Evolutionary conservation across 345 rosid species (phyloP).

Genomic region (Lepidium sativum): DNA sequence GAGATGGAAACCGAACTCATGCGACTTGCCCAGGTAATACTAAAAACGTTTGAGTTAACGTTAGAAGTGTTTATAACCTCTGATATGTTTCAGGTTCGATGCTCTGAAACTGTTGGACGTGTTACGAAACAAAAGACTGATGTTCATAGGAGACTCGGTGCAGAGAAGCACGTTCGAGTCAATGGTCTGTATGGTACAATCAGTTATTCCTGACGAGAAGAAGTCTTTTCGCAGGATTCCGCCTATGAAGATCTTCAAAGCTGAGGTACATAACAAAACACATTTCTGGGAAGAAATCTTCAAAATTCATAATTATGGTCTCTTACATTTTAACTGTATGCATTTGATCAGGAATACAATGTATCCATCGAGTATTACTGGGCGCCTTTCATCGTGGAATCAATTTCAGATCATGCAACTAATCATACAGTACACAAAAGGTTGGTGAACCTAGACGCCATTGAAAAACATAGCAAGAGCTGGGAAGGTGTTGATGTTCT

Average conservation of each 20-base stretch:
- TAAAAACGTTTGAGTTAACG: neutral
- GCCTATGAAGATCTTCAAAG: conserved; percentile 86
- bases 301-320: neutral
- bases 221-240: conserved; percentile 61
- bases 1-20: conserved; percentile 79
- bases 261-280: conserved; percentile 37
- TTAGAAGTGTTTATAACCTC: neutral
- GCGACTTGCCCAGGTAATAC: conserved; percentile 63
- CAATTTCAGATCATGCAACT: conserved; percentile 85
- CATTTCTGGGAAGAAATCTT: neutral
- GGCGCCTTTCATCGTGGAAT: conserved; percentile 93
- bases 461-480: conserved; percentile 66
- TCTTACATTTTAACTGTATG: neutral
- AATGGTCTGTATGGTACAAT: conserved; percentile 75
- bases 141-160: conserved; percentile 92
- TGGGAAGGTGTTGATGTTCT: conserved; percentile 71
- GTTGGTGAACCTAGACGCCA: conserved; percentile 72
- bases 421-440: conserved; percentile 73
- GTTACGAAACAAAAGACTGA: conserved; percentile 64
- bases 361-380: conserved; percentile 79
- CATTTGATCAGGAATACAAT: conserved; percentile 58
- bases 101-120: conserved; percentile 65
- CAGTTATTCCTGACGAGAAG: conserved; percentile 61
- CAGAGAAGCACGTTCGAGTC: conserved; percentile 92
- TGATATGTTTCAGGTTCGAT: conserved; percentile 50